Evolutionary conservation across 768 basidiomycete genomes (phyloP).

Genomic region (Naganishia randhawae): DNA sequence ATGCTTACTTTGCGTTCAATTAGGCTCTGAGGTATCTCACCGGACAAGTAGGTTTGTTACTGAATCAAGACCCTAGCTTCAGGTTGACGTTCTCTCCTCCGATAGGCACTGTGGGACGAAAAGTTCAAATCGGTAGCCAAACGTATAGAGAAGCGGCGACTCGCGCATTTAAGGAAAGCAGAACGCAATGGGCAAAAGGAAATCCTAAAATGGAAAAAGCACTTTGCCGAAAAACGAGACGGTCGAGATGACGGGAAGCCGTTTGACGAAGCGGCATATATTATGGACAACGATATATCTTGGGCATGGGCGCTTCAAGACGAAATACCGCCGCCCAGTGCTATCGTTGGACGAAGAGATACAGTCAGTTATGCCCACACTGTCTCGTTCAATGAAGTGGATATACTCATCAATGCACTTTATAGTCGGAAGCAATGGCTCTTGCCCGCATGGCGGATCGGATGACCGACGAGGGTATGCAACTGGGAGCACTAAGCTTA

Average conservation of each 20-base stretch:
- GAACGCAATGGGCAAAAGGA: slow-evolving; percentile 32
- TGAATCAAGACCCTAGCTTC: no score
- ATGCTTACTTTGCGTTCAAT: background rate
- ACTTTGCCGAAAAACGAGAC: slow-evolving; percentile 39
- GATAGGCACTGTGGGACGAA: slow-evolving; percentile 59
- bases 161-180: slow-evolving; percentile 56
- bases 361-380: slow-evolving; percentile 53
- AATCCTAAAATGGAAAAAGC: slow-evolving; percentile 34
- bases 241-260: slow-evolving; percentile 33
- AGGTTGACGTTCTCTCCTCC: background rate
- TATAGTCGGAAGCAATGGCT: slow-evolving; percentile 46
- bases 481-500: slow-evolving; percentile 43
- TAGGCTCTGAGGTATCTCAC: slow-evolving; percentile 67
- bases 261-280: slow-evolving; percentile 52
- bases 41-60: slow-evolving; percentile 41
- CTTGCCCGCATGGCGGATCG: slow-evolving; percentile 49
- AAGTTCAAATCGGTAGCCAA: slow-evolving; percentile 65
- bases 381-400: background rate
- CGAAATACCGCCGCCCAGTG: slow-evolving; percentile 84
- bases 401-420: background rate
- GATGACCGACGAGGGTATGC: slow-evolving; percentile 37
- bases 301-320: slow-evolving; percentile 83
- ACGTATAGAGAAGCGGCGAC: slow-evolving; percentile 61
- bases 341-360: slow-evolving; percentile 83
- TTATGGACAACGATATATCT: slow-evolving; percentile 61